A percentile compares a stretch with the other conserved stretches of the same genome.
Conservation (phyloP, 768 basidiomycete genomes). For the Lactarius indigo region DNA sequence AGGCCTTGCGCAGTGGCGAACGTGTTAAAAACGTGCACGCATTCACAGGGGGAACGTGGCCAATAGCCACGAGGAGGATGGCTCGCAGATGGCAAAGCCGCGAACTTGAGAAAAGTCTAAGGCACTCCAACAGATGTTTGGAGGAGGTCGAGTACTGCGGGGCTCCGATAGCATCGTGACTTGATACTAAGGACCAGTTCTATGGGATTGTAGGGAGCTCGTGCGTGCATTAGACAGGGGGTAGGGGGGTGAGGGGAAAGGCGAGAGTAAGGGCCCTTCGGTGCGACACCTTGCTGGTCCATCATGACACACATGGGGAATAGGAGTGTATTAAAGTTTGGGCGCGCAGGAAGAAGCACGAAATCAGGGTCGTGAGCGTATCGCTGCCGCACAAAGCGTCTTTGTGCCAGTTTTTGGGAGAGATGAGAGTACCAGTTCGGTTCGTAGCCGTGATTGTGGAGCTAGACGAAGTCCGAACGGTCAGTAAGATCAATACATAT, state of each 20-base stretch:
- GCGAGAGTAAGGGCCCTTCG: not conserved
- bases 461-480: not conserved
- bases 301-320: not conserved
- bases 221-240: not conserved
- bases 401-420: not conserved
- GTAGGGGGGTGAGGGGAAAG: not conserved
- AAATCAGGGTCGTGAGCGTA: conserved; percentile 5
- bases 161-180: not conserved
- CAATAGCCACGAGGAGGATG: not conserved
- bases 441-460: conserved; percentile 7
- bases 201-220: not conserved
- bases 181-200: not conserved
- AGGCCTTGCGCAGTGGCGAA: not conserved
- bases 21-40: not conserved
- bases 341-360: not conserved
- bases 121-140: not conserved
- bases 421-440: conserved; percentile 3
- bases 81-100: not conserved
- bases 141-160: not conserved
- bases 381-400: conserved; percentile 1
- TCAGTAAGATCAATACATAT: not conserved
- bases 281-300: not conserved
- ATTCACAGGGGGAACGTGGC: not conserved
- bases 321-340: conserved; percentile 4
- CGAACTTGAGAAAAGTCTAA: not conserved